These are phyloP conservation scores for Neonectria coccinea DNA, from an alignment of 2,329 filamentous ascomycete species.

Conservation along the genomic window DNA sequence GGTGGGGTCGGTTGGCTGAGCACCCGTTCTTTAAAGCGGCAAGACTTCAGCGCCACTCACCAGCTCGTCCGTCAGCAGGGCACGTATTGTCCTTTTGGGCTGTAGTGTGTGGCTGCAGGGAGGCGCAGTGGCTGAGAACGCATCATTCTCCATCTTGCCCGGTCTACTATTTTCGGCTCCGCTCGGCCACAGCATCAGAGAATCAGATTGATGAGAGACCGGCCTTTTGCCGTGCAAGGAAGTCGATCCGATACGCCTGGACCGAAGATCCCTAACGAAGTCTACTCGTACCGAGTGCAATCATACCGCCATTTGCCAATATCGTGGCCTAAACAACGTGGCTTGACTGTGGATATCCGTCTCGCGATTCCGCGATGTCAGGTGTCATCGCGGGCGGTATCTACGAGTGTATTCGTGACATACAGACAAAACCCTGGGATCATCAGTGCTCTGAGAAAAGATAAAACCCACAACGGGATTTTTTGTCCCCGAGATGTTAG, in stretches of 20 bases:
- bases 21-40: neutral
- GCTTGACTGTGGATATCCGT: slow-evolving; percentile 8
- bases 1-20: neutral
- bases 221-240: neutral
- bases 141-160: neutral
- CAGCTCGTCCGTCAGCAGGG: slow-evolving; percentile 14
- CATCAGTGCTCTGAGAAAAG: neutral
- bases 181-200: neutral
- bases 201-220: neutral
- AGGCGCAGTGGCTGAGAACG: slow-evolving; percentile 15
- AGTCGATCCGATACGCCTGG: neutral
- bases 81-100: too few species aligned
- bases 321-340: slow-evolving; percentile 2
- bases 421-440: neutral
- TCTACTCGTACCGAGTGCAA: neutral
- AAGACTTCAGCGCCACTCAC: neutral
- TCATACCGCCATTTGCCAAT: slow-evolving; percentile 1
- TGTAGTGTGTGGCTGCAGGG: slow-evolving; percentile 7
- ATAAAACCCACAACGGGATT: neutral
- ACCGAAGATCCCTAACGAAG: slow-evolving; percentile 6
- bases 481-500: neutral
- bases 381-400: neutral
- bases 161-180: slow-evolving; percentile 22
- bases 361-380: slow-evolving; percentile 3
- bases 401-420: neutral